Evolutionary conservation across 1,284 basidiomycete genomes (phyloP).

Genomic region (Puccinia novopanici): DNA sequence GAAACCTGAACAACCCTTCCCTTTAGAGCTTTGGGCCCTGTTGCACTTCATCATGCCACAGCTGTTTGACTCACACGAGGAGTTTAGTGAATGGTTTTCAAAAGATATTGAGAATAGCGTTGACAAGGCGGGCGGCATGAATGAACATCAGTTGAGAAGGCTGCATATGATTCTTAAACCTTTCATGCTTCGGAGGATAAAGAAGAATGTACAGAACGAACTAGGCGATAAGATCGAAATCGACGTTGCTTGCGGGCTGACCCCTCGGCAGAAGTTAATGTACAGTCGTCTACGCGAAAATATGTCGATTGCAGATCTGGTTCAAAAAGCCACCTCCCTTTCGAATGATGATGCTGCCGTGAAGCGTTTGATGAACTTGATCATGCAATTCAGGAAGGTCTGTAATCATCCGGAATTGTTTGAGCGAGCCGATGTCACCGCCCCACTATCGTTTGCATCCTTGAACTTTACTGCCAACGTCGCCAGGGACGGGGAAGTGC

Average conservation of each 20-base stretch:
- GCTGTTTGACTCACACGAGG: conserved; percentile 97
- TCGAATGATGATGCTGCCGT: conserved; percentile 81
- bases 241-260: conserved; percentile 91
- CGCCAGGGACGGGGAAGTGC: conserved; percentile 78
- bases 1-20: conserved; percentile 50
- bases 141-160: conserved; percentile 91
- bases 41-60: conserved; percentile 99
- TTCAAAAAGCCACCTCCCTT: conserved; percentile 86
- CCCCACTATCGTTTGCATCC: conserved; percentile 83
- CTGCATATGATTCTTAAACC: conserved; percentile 99
- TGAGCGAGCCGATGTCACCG: conserved; percentile 91
- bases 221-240: conserved; percentile 99
- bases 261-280: conserved; percentile 86
- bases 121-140: conserved; percentile 84
- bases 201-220: conserved; percentile 98
- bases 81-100: conserved; percentile 99
- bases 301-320: conserved; percentile 89
- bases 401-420: conserved; percentile 99
- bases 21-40: conserved; percentile 92
- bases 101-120: conserved; percentile 97
- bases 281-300: conserved; percentile 88
- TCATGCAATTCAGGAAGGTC: conserved; percentile 99
- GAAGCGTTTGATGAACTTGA: conserved; percentile 94
- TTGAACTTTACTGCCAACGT: conserved; percentile 81
- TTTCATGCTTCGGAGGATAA: conserved; percentile 97